phyloP scores from a whole-genome alignment of 345 rosid species.

The Gynandropsis gynandra region DNA sequence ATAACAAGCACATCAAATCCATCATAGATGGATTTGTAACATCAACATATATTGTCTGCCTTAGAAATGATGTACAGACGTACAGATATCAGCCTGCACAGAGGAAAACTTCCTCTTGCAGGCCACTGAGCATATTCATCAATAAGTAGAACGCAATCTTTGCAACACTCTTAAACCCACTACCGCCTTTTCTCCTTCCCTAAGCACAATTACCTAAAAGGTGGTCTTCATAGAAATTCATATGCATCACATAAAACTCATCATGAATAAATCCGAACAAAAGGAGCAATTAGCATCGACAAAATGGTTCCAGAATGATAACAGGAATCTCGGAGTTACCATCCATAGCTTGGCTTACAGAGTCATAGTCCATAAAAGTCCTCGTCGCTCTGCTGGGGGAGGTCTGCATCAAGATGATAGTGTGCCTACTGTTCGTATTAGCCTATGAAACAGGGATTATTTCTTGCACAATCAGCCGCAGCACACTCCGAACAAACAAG shows the following conservation, averaged over 20 bases:
- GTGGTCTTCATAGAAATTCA: neutral
- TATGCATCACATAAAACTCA: neutral
- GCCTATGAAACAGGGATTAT: constrained; percentile 37
- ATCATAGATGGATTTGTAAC: too few species aligned
- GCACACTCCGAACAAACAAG: too few species aligned
- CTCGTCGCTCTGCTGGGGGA: constrained; percentile 72
- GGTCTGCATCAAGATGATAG: constrained; percentile 84
- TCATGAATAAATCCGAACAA: neutral
- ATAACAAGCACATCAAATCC: too few species aligned
- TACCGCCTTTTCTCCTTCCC: too few species aligned
- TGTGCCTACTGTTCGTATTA: constrained; percentile 54
- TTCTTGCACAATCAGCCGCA: constrained; percentile 11
- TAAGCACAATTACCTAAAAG: too few species aligned
- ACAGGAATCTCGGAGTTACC: constrained; percentile 38
- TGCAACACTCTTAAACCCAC: too few species aligned
- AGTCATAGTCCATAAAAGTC: constrained; percentile 92
- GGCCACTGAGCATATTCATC: too few species aligned
- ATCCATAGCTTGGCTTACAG: constrained; percentile 90
- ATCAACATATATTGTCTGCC: neutral
- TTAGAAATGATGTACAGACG: too few species aligned
- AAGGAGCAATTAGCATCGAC: constrained; percentile 2
- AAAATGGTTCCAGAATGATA: neutral
- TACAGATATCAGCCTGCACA: too few species aligned
- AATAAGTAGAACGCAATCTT: too few species aligned
- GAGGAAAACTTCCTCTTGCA: too few species aligned